phyloP scores from a whole-genome alignment of 331 rosid genomes.

The Rosa hybrid region DNA sequence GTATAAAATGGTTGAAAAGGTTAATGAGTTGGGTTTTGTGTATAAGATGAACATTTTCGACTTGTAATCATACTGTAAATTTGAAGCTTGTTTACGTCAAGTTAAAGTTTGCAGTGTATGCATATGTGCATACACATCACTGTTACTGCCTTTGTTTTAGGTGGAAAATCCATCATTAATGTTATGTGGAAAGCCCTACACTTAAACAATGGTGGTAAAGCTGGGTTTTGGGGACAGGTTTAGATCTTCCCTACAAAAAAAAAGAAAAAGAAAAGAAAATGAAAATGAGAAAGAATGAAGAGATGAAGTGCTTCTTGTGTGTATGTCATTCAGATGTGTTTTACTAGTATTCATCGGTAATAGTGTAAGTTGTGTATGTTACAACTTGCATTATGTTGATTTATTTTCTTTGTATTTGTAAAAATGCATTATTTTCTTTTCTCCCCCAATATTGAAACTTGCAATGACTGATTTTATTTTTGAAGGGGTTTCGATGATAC shows the following conservation, averaged over 20 bases:
- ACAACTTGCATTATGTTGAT: neutral
- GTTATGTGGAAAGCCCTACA: neutral
- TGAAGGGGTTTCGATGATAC: conserved; percentile 61
- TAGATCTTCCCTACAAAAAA: neutral
- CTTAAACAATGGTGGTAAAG: neutral
- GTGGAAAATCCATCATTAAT: neutral
- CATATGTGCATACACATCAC: neutral
- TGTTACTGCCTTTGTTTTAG: neutral
- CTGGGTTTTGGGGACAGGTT: neutral
- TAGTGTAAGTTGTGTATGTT: conserved; percentile 1
- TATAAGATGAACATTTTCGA: neutral
- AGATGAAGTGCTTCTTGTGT: neutral
- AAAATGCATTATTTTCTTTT: conserved; percentile 2
- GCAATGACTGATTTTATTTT: conserved; percentile 16
- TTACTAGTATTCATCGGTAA: neutral
- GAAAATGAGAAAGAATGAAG: neutral
- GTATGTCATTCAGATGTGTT: neutral
- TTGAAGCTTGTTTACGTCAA: neutral
- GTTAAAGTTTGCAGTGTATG: neutral
- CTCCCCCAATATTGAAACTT: conserved; percentile 6
- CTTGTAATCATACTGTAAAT: neutral
- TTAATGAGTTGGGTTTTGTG: neutral
- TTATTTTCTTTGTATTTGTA: neutral
- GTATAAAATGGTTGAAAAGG: neutral
- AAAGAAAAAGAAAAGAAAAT: neutral